Evolutionary conservation across 2,329 filamentous ascomycete species (phyloP), one percentile per base, ranked within the genome.

Genomic region (Karstenula rhodostoma): DNA sequence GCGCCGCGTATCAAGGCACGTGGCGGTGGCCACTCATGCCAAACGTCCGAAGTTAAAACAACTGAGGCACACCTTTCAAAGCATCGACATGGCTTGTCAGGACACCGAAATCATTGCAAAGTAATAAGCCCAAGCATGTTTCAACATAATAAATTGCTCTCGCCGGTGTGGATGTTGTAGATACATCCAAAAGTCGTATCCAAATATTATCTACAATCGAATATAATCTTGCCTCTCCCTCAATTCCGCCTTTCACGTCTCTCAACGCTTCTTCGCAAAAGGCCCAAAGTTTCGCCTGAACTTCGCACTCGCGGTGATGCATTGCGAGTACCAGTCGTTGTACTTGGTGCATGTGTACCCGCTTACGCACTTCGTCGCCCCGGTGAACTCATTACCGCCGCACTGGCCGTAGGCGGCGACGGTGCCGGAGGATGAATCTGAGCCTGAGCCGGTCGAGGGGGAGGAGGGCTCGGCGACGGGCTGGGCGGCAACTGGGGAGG

Each of bases 321-420:
- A 58, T 33, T 58, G 56, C 29, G 49, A 37, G 32, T 58, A 58
- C 56, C 56, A 58, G 40, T 52, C 42, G 22, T 58, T 58, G 22
- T 22, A 8, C 22, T 37, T 29, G 3, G 17, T 49, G 42, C 56
- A 58, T 13, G 44, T 37, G 17, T 33, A 42, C 0, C 56, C 49
- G 4, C 27, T 12, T 13, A 42, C 56, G 19, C 56, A 58, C 22
- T 29, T 27, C 13, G 49, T 42, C 5, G 42, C 50, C 9, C 56
- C 56, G 4, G 15, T 58, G 29, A 27, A 58, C 2, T 22, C 42
- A 23, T 22, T 15, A 19, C 56, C 56, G 17, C 56, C 56, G 43
- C 56, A 54, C 10, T 58, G 56, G 3, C 43, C 49, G 42, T 58
- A 42, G 86, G 86, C 64, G 32, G 48, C 61, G n/a, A 59, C 58